Evolutionary conservation across 768 basidiomycete species (phyloP).

Genomic region (Suillus spraguei): DNA sequence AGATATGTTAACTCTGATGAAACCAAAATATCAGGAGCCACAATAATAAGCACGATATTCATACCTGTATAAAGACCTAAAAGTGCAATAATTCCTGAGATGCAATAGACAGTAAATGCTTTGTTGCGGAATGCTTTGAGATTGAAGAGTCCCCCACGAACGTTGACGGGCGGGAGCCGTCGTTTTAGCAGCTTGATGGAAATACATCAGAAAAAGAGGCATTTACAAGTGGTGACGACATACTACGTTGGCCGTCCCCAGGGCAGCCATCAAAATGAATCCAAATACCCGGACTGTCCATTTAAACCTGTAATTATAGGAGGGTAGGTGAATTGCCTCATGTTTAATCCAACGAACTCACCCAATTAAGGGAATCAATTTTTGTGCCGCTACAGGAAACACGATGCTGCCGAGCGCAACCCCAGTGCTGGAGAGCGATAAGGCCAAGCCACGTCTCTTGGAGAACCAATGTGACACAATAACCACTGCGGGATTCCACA

Average conservation of each 20-base stretch:
- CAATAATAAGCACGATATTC: constrained; percentile 13
- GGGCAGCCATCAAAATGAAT: constrained; percentile 55
- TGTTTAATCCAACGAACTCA: constrained; percentile 47
- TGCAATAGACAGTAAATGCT: constrained; percentile 57
- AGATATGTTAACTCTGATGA: constrained; percentile 66
- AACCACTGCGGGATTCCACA: constrained; percentile 63
- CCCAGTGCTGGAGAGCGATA: constrained; percentile 67
- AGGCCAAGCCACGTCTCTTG: constrained; percentile 51
- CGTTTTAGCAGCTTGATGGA: constrained; percentile 36
- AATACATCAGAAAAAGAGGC: background rate
- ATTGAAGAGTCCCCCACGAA: constrained; percentile 61
- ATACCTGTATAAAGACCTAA: constrained; percentile 71
- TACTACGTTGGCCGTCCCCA: constrained; percentile 59
- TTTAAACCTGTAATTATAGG: constrained; percentile 49
- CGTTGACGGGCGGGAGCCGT: constrained; percentile 55
- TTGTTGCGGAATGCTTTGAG: constrained; percentile 47
- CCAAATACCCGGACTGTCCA: constrained; percentile 79
- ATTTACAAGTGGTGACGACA: constrained; percentile 22
- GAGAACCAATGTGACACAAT: constrained; percentile 76
- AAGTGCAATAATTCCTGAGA: constrained; percentile 58
- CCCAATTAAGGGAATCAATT: constrained; percentile 58
- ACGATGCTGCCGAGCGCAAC: constrained; percentile 70
- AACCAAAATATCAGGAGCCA: constrained; percentile 15
- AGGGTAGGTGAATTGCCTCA: background rate
- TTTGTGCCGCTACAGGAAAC: constrained; percentile 62